Evolutionary conservation across 202 grass and related monocot genomes (phyloP).

Genomic region (Bolboschoenoplectus hybrid): DNA sequence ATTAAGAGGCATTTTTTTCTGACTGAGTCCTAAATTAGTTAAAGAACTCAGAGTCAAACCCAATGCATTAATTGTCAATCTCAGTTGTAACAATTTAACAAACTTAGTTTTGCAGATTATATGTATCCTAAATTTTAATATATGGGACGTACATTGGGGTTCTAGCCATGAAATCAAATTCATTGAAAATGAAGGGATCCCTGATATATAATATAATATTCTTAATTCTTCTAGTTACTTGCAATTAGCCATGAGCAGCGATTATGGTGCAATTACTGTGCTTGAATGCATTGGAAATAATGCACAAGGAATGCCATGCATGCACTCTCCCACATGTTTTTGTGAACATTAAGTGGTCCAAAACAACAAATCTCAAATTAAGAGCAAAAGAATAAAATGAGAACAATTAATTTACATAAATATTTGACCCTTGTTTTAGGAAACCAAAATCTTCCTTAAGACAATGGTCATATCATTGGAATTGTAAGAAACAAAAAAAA

Average conservation of each 20-base stretch:
- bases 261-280: background rate
- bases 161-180: background rate
- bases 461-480: background rate
- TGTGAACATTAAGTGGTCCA: background rate
- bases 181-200: background rate
- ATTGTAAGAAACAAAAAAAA: background rate
- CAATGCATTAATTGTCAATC: background rate
- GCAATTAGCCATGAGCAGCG: background rate
- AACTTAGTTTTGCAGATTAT: background rate
- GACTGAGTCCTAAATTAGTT: no score
- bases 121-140: background rate
- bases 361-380: background rate
- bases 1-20: no score
- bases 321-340: background rate
- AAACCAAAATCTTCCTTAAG: background rate
- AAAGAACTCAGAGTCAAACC: no score
- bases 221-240: background rate
- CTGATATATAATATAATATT: background rate
- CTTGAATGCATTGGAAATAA: background rate
- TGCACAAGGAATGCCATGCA: background rate
- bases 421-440: slow-evolving; percentile 17
- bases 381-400: background rate
- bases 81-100: background rate
- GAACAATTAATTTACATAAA: slow-evolving; percentile 13
- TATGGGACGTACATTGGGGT: background rate